These are phyloP conservation scores for Lanmaoa pseudosensibilis DNA, from an alignment of 768 basidiomycete species.

Conservation along the genomic window DNA sequence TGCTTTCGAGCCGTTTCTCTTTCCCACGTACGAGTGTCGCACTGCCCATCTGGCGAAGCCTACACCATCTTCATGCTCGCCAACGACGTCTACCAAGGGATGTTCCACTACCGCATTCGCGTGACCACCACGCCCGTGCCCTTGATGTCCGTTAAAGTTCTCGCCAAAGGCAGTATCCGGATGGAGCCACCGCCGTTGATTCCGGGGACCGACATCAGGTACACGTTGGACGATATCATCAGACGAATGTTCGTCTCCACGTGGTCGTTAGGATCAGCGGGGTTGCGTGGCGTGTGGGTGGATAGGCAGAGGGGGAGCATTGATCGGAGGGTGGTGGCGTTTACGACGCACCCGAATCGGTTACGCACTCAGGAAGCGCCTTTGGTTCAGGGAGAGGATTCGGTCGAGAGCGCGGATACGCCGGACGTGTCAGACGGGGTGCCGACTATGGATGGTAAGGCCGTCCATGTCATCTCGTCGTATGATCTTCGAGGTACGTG, in stretches of 20 bases:
- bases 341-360: slow-evolving; percentile 16
- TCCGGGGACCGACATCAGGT: neutral
- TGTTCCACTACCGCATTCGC: slow-evolving; percentile 48
- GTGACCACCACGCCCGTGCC: slow-evolving; percentile 29
- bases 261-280: slow-evolving; percentile 20
- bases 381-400: neutral
- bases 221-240: neutral
- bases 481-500: slow-evolving; percentile 33
- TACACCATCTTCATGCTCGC: slow-evolving; percentile 43
- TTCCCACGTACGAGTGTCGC: slow-evolving; percentile 39
- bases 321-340: slow-evolving; percentile 23
- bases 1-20: slow-evolving; percentile 42
- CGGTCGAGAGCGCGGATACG: neutral
- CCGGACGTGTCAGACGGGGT: neutral
- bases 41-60: slow-evolving; percentile 37
- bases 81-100: slow-evolving; percentile 44
- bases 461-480: slow-evolving; percentile 19
- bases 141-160: slow-evolving; percentile 41
- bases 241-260: slow-evolving; percentile 13
- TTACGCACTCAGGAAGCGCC: neutral
- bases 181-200: neutral
- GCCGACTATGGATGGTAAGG: slow-evolving; percentile 12
- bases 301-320: slow-evolving; percentile 17
- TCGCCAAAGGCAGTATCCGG: slow-evolving; percentile 22
- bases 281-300: slow-evolving; percentile 28